Evolutionary conservation across 768 basidiomycete genomes (phyloP).

Genomic region (Leucocoprinus sp.): DNA sequence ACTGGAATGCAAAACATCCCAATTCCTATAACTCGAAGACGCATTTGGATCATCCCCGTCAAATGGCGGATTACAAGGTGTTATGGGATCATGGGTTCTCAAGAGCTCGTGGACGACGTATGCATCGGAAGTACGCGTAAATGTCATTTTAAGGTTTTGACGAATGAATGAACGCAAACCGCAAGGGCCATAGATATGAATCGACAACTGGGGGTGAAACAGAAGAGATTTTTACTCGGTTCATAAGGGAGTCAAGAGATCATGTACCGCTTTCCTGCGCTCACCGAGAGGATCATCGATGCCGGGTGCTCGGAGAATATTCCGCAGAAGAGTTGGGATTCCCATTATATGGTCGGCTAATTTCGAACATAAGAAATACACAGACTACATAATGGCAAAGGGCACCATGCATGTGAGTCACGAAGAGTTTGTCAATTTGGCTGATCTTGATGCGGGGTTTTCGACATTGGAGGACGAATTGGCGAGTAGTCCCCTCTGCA

Average conservation of each 20-base stretch:
- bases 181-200: constrained; percentile 75
- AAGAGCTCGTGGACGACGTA: constrained; percentile 80
- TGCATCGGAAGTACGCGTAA: constrained; percentile 46
- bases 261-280: constrained; percentile 14
- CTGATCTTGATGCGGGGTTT: constrained; percentile 29
- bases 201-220: constrained; percentile 29
- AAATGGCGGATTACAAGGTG: constrained; percentile 35
- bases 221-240: background rate
- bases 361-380: background rate
- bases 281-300: constrained; percentile 14
- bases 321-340: constrained; percentile 57
- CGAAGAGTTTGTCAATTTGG: constrained; percentile 60
- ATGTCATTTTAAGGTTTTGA: constrained; percentile 59
- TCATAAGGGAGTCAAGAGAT: background rate
- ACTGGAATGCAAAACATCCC: constrained; percentile 46
- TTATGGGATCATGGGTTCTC: constrained; percentile 40
- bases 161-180: constrained; percentile 74
- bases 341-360: constrained; percentile 72
- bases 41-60: constrained; percentile 10
- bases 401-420: constrained; percentile 81
- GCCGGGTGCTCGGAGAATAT: constrained; percentile 41
- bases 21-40: constrained; percentile 15
- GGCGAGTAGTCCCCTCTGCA: constrained; percentile 71
- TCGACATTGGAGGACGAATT: constrained; percentile 50
- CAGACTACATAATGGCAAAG: background rate